phyloP scores from a whole-genome alignment of 2,329 filamentous ascomycete genomes.

The Neophaeococcomyces aloes region DNA sequence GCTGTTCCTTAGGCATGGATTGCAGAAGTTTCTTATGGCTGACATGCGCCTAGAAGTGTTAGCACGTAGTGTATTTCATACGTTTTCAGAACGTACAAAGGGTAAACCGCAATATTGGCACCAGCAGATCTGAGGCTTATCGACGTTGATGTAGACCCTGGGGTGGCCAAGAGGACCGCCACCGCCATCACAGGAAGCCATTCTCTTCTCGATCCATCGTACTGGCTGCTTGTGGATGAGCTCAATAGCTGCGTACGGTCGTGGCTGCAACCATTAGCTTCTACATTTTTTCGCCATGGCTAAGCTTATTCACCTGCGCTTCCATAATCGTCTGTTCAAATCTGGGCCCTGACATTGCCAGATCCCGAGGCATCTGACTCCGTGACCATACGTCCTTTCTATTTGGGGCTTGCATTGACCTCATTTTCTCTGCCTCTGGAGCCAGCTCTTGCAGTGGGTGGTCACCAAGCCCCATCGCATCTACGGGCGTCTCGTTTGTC shows the following conservation, averaged over 20 bases:
- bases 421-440: conserved; percentile 45
- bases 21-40: conserved; percentile 77
- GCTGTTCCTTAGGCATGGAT: conserved; percentile 57
- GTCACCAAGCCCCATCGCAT: conserved; percentile 42
- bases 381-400: conserved; percentile 68
- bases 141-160: conserved; percentile 90
- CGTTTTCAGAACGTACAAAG: conserved; percentile 54
- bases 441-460: conserved; percentile 45
- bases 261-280: conserved; percentile 53
- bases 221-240: conserved; percentile 95
- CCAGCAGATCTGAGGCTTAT: conserved; percentile 84
- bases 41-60: conserved; percentile 62
- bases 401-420: conserved; percentile 75
- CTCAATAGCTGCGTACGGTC: conserved; percentile 80
- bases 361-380: conserved; percentile 68
- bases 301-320: conserved; percentile 58
- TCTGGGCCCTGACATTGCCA: conserved; percentile 84
- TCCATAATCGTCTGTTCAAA: conserved; percentile 97
- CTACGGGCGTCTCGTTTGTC: conserved; percentile 48
- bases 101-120: conserved; percentile 92
- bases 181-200: conserved; percentile 84
- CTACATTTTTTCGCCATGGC: background rate
- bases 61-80: conserved; percentile 4
- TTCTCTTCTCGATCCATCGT: conserved; percentile 70
- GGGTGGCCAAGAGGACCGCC: conserved; percentile 86